A percentile compares a stretch with the other conserved stretches of the same genome.
phyloP scores from a whole-genome alignment of 306 rosid species.

The Trifolium pratense region DNA sequence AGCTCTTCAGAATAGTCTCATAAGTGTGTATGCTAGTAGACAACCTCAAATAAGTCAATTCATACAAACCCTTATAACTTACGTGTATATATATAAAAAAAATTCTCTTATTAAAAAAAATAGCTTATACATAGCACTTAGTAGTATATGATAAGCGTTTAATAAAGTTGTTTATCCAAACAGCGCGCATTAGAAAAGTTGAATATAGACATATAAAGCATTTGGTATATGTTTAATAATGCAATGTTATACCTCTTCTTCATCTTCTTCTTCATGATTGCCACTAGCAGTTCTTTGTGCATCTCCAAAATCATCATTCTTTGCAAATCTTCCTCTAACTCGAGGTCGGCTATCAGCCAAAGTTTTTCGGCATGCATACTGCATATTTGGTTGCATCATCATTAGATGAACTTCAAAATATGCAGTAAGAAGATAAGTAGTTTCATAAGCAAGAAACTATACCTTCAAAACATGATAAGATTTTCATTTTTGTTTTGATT shows the following conservation, averaged over 20 bases:
- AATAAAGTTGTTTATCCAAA: background rate
- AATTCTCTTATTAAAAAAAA: too few relatives aligned
- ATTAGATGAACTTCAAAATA: constrained; percentile 39
- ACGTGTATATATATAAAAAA: too few relatives aligned
- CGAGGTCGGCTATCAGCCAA: constrained; percentile 98
- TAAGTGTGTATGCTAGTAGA: too few relatives aligned
- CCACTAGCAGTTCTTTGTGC: constrained; percentile 60
- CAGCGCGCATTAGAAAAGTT: background rate
- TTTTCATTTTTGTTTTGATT: constrained; percentile 21
- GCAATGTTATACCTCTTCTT: constrained; percentile 66
- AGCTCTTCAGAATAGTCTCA: too few relatives aligned
- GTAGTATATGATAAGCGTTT: background rate
- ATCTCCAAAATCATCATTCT: constrained; percentile 88
- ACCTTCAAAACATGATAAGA: constrained; percentile 31
- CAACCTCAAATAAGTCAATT: too few relatives aligned
- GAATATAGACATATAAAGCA: constrained; percentile 4
- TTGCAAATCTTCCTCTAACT: constrained; percentile 95
- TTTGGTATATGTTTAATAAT: constrained; percentile 15
- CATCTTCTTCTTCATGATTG: constrained; percentile 85
- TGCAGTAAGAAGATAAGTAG: constrained; percentile 8
- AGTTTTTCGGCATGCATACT: constrained; percentile 98
- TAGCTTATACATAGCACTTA: background rate
- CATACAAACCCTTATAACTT: too few relatives aligned
- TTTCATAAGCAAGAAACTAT: constrained; percentile 23
- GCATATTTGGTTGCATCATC: constrained; percentile 45